These are phyloP conservation scores for Hansenula lynferdii DNA, from an alignment of 1,139 yeast genomes.

Conservation along the genomic window DNA sequence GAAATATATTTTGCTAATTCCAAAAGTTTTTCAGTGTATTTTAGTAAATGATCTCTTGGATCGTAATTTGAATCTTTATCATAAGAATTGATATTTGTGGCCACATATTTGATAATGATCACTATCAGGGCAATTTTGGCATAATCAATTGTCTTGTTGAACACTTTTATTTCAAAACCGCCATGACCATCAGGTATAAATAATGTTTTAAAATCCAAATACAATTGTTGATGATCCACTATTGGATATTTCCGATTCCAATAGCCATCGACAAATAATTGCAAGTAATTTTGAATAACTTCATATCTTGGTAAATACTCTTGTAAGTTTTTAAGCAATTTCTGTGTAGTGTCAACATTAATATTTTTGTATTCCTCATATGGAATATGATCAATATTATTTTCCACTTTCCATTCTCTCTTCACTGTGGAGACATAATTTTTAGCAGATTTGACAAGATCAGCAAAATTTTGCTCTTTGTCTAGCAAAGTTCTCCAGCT, in stretches of 20 bases:
- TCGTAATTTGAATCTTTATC: slow-evolving; percentile 7
- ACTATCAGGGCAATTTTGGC: slow-evolving; percentile 18
- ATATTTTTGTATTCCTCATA: slow-evolving; percentile 9
- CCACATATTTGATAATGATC: slow-evolving; percentile 12
- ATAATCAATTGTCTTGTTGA: slow-evolving; percentile 13
- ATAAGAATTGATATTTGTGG: slow-evolving; percentile 12
- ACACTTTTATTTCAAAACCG: slow-evolving; percentile 9
- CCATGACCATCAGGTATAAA: slow-evolving; percentile 10
- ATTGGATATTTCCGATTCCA: slow-evolving; percentile 12
- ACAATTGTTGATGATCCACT: slow-evolving; percentile 8
- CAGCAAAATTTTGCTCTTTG: slow-evolving; percentile 6
- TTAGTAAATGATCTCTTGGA: slow-evolving; percentile 13
- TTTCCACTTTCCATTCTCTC: slow-evolving; percentile 17
- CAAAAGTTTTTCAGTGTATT: slow-evolving; percentile 15
- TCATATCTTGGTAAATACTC: slow-evolving; percentile 16
- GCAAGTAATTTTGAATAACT: slow-evolving; percentile 10
- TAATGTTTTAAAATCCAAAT: slow-evolving; percentile 14
- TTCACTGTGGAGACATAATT: slow-evolving; percentile 14
- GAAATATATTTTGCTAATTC: slow-evolving; percentile 13
- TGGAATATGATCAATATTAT: slow-evolving; percentile 9
- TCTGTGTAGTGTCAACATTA: slow-evolving; percentile 8
- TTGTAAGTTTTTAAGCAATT: slow-evolving; percentile 15
- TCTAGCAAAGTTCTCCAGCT: slow-evolving; percentile 17
- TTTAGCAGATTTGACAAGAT: slow-evolving; percentile 9
- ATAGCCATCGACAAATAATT: slow-evolving; percentile 11